phyloP scores from a whole-genome alignment of 768 basidiomycete genomes.

The Ramaria sp. region DNA sequence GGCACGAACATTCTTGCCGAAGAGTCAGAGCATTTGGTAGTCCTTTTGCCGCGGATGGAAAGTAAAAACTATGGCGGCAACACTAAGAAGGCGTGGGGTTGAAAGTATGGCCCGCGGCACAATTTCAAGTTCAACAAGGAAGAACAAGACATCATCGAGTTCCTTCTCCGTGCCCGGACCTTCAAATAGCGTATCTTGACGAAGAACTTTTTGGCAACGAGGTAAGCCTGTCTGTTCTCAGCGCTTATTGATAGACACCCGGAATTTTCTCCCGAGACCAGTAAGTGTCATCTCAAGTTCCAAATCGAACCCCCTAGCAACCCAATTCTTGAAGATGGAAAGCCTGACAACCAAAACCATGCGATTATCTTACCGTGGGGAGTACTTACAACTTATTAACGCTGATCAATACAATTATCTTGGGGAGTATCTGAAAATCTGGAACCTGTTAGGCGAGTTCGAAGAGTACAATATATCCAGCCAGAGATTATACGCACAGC shows the following conservation, averaged over 20 bases:
- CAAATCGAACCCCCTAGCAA: conserved; percentile 95
- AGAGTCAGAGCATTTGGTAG: conserved; percentile 52
- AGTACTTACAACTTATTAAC: conserved; percentile 97
- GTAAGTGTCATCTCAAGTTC: conserved; percentile 93
- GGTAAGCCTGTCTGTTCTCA: conserved; percentile 84
- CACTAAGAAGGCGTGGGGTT: conserved; percentile 85
- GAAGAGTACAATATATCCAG: conserved; percentile 86
- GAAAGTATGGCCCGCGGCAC: conserved; percentile 96
- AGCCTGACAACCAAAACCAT: conserved; percentile 99
- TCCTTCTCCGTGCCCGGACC: conserved; percentile 90
- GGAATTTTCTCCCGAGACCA: conserved; percentile 79
- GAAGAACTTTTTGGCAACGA: conserved; percentile 81
- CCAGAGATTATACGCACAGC: conserved; percentile 93
- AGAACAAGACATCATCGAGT: conserved; percentile 96
- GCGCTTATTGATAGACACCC: conserved; percentile 96
- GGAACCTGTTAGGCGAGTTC: conserved; percentile 95
- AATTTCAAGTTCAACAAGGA: conserved; percentile 99
- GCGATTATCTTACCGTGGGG: conserved; percentile 98
- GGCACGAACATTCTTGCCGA: conserved; percentile 98
- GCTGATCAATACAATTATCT: conserved; percentile 99
- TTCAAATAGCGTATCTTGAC: conserved; percentile 97
- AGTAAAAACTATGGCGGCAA: conserved; percentile 92
- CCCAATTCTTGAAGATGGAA: conserved; percentile 97
- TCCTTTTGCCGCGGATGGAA: conserved; percentile 54
- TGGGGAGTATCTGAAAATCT: conserved; percentile 98